Evolutionary conservation across 352 stramenopile species (phyloP).

Genomic region (Phytophthora crassamura): DNA sequence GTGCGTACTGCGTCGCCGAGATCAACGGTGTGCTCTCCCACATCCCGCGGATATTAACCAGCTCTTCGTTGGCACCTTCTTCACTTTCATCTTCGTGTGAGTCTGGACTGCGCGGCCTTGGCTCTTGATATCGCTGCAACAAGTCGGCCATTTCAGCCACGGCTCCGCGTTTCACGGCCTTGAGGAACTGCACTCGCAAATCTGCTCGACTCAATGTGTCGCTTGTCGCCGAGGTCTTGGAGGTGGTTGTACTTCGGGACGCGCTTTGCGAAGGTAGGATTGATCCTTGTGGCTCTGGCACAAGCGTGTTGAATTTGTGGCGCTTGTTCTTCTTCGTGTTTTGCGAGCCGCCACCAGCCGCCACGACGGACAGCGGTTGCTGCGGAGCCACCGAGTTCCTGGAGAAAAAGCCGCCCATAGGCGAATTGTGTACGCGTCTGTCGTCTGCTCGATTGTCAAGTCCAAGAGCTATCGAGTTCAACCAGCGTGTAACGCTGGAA

Average conservation of each 20-base stretch:
- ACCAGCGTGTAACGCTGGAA: conserved; percentile 1
- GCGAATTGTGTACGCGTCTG: neutral
- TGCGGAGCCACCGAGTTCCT: conserved; percentile 56
- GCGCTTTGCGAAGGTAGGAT: conserved; percentile 6
- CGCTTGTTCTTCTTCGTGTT: conserved; percentile 36
- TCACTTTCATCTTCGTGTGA: conserved; percentile 26
- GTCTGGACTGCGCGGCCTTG: conserved; percentile 2
- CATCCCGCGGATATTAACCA: conserved; percentile 80
- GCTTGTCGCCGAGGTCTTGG: conserved; percentile 4
- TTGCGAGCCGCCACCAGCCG: conserved; percentile 18
- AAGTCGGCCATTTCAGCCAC: conserved; percentile 42
- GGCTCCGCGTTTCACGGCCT: conserved; percentile 71
- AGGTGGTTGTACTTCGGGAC: neutral
- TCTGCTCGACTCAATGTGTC: conserved; percentile 45
- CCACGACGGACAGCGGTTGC: conserved; percentile 37
- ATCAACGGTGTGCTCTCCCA: conserved; percentile 86
- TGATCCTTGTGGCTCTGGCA: conserved; percentile 40
- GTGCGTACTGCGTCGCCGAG: conserved; percentile 76
- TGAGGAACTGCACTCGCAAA: conserved; percentile 67
- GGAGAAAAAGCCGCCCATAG: conserved; percentile 55
- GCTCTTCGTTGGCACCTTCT: conserved; percentile 25
- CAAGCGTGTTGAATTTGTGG: conserved; percentile 47
- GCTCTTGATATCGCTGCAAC: conserved; percentile 30
- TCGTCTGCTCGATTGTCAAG: neutral
- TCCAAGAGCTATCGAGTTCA: neutral